Conservation (phyloP, 2,329 filamentous ascomycete genomes). For the Knoxdaviesia capensis region DNA sequence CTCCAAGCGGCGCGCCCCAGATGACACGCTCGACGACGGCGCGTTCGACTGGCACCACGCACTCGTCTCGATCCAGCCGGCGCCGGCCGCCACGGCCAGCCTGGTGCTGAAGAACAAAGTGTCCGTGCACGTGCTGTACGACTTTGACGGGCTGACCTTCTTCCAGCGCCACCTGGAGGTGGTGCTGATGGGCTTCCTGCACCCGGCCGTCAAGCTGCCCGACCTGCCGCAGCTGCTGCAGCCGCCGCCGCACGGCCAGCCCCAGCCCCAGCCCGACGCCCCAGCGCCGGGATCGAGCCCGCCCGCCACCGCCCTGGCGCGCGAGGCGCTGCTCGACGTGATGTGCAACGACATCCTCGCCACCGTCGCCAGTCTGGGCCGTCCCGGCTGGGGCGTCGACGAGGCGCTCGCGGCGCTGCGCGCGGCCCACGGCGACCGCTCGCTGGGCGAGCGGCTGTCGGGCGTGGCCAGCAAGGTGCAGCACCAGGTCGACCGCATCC, state of each 20-base stretch:
- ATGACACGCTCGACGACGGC: constrained; percentile 5
- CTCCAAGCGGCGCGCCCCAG: neutral
- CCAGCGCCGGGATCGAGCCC: no score
- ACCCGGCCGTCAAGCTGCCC: constrained; percentile 10
- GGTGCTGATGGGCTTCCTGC: constrained; percentile 39
- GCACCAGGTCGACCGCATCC: constrained; percentile 34
- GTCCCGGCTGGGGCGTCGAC: constrained; percentile 23
- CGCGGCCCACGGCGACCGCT: constrained; percentile 19
- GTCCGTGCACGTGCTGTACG: constrained; percentile 31
- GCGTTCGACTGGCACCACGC: constrained; percentile 34
- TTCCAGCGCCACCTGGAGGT: constrained; percentile 25
- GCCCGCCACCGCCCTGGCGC: no score
- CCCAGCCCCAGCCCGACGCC: neutral
- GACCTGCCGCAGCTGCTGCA: neutral
- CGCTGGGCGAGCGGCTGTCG: constrained; percentile 22
- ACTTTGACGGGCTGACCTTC: constrained; percentile 23
- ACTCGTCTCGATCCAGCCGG: constrained; percentile 34
- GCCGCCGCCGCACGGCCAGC: neutral
- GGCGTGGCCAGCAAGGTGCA: constrained; percentile 28
- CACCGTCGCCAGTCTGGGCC: constrained; percentile 22
- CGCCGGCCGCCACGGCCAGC: constrained; percentile 21
- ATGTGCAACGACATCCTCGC: constrained; percentile 20
- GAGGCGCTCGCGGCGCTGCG: constrained; percentile 17
- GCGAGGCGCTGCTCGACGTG: constrained; percentile 10
- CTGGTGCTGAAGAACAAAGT: constrained; percentile 29